A percentile compares a stretch with the other conserved stretches of the same genome.
Evolutionary conservation across 2,329 filamentous ascomycete species (phyloP).

Genomic region (Raffaelea arxii): DNA sequence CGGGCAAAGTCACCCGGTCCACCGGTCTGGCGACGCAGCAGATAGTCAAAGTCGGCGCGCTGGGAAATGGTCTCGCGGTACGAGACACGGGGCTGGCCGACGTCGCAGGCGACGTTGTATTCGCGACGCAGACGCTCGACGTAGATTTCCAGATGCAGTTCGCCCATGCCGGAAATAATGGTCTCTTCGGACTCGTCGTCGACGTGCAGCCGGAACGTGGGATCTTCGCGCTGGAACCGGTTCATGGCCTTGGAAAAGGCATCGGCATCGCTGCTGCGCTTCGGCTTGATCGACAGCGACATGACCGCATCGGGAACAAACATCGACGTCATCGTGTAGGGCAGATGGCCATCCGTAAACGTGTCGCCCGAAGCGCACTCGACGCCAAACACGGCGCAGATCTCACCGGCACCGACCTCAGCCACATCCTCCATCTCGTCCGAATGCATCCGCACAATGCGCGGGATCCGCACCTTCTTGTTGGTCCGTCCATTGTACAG

Average conservation of each 20-base stretch:
- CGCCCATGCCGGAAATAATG: constrained; percentile 97
- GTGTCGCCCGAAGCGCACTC: constrained; percentile 97
- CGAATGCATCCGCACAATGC: constrained; percentile 98
- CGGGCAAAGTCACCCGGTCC: constrained; percentile 93
- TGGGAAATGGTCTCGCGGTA: constrained; percentile 89
- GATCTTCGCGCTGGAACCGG: constrained; percentile 95
- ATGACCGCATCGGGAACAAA: constrained; percentile 97
- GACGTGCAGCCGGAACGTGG: constrained; percentile 90
- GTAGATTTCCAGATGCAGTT: constrained; percentile 94
- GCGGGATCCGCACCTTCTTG: constrained; percentile 93
- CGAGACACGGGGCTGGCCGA: constrained; percentile 92
- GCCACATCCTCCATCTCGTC: constrained; percentile 97
- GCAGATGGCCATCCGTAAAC: constrained; percentile 87
- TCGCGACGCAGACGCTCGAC: constrained; percentile 93
- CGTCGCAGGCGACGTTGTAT: constrained; percentile 91
- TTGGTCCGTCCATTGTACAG: constrained; percentile 89
- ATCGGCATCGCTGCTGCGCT: constrained; percentile 80
- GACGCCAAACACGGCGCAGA: constrained; percentile 95
- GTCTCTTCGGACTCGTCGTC: constrained; percentile 91
- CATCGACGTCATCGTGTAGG: constrained; percentile 97
- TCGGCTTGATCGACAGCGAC: constrained; percentile 93
- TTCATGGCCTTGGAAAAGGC: constrained; percentile 99
- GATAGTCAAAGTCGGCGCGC: constrained; percentile 77
- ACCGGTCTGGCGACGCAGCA: constrained; percentile 90
- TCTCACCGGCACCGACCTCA: constrained; percentile 92